A percentile compares a stretch with the other conserved stretches of the same genome.
Evolutionary conservation across 176 grass and related monocot genomes (phyloP).

Genomic region (Musa itinerans): DNA sequence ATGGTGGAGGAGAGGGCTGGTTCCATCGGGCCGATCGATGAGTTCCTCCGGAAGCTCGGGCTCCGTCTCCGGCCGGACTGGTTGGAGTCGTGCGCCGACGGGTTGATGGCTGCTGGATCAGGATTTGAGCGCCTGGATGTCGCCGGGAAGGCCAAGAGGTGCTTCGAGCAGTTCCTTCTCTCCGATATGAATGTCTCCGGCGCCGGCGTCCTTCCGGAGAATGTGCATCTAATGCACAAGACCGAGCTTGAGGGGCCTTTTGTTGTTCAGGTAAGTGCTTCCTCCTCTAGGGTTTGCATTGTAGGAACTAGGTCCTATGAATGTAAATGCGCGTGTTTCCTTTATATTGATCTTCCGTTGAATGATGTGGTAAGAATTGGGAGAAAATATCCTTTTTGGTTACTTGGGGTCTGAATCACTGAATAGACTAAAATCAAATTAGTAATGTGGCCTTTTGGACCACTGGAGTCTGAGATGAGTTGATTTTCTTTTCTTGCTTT

Average conservation of each 20-base stretch:
- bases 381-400: background rate
- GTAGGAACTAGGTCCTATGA: background rate
- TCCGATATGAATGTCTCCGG: slow-evolving; percentile 67
- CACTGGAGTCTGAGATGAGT: no score
- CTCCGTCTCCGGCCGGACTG: slow-evolving; percentile 56
- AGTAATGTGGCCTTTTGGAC: no score
- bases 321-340: background rate
- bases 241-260: slow-evolving; percentile 59
- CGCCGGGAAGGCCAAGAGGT: slow-evolving; percentile 37
- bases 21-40: slow-evolving; percentile 31
- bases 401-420: background rate
- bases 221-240: slow-evolving; percentile 55
- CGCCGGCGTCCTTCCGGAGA: slow-evolving; percentile 49
- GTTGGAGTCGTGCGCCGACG: slow-evolving; percentile 46
- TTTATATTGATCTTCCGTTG: background rate
- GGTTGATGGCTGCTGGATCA: slow-evolving; percentile 11
- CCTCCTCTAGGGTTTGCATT: background rate
- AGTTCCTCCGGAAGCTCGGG: slow-evolving; percentile 45
- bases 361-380: no score
- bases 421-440: no score
- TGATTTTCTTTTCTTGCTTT: no score
- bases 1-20: slow-evolving; percentile 1
- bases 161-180: slow-evolving; percentile 84
- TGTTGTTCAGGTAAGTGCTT: slow-evolving; percentile 61
- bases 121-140: slow-evolving; percentile 33